Conservation (phyloP, 176 grass and related monocot genomes). For the Aechmea fasciata region DNA sequence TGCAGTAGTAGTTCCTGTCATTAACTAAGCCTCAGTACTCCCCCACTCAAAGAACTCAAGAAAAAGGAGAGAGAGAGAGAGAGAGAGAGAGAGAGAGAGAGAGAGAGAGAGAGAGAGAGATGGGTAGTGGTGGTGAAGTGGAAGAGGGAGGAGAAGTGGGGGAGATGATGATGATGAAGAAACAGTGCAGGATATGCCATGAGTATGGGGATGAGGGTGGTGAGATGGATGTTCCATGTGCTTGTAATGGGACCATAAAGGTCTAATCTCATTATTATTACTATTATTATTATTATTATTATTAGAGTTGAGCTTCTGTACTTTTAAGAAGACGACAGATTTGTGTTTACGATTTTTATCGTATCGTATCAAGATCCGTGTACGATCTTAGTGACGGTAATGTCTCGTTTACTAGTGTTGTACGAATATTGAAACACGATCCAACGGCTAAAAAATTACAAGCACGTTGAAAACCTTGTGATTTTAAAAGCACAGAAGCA, state of each 20-base stretch:
- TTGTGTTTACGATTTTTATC: no score
- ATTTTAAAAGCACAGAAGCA: no score
- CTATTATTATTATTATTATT: neutral
- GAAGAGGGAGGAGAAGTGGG: neutral
- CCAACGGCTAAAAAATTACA: no score
- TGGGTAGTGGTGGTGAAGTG: neutral
- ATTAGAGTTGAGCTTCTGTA: neutral
- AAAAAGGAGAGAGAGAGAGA: neutral
- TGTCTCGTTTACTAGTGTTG: no score
- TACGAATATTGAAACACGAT: no score
- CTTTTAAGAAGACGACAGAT: no score
- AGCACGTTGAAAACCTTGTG: no score
- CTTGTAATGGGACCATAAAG: slow-evolving; percentile 24
- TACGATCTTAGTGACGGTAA: no score
- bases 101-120: no score
- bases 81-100: neutral
- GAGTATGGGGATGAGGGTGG: slow-evolving; percentile 10
- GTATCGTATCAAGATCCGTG: no score
- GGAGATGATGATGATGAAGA: slow-evolving; percentile 1
- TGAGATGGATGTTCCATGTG: slow-evolving; percentile 21
- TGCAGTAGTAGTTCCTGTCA: no score
- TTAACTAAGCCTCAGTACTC: no score
- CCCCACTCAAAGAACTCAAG: neutral
- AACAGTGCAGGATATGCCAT: slow-evolving; percentile 27
- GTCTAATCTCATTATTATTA: slow-evolving; percentile 1